phyloP scores from a whole-genome alignment of 345 rosid genomes.

The Bruguiera gymnorhiza region DNA sequence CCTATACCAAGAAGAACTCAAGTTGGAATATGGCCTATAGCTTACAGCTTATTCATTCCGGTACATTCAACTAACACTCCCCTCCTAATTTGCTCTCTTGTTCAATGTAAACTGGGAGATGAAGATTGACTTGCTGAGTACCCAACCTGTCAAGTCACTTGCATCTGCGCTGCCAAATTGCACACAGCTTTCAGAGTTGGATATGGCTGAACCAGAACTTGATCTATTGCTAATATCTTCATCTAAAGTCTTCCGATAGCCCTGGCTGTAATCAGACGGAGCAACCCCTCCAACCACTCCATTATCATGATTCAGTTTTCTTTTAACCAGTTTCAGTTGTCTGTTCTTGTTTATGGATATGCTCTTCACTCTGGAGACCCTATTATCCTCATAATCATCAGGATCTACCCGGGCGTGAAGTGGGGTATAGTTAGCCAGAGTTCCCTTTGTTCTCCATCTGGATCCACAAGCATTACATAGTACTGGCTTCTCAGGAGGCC shows the following conservation, averaged over 20 bases:
- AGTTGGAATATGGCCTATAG: neutral
- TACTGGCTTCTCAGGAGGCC: slow-evolving; percentile 98
- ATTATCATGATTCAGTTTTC: slow-evolving; percentile 58
- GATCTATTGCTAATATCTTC: slow-evolving; percentile 90
- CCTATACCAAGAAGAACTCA: neutral
- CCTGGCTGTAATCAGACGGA: slow-evolving; percentile 44
- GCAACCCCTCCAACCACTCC: slow-evolving; percentile 36
- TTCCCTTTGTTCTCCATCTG: slow-evolving; percentile 86
- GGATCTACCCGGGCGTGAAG: slow-evolving; percentile 68
- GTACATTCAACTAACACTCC: neutral
- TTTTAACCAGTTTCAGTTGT: slow-evolving; percentile 63
- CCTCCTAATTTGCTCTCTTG: neutral
- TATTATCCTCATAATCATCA: slow-evolving; percentile 59
- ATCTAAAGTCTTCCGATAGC: slow-evolving; percentile 53
- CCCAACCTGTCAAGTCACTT: slow-evolving; percentile 88
- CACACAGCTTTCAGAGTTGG: slow-evolving; percentile 93
- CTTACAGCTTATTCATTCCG: neutral
- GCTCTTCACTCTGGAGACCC: slow-evolving; percentile 54
- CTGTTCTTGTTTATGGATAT: slow-evolving; percentile 54
- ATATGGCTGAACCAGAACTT: slow-evolving; percentile 97
- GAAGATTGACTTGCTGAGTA: neutral
- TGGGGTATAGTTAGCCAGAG: slow-evolving; percentile 81
- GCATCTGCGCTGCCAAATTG: slow-evolving; percentile 78
- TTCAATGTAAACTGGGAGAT: neutral
- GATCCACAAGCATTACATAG: slow-evolving; percentile 99